Conservation (phyloP, 495 filamentous ascomycete genomes). For the Penicillium cinerascens region DNA sequence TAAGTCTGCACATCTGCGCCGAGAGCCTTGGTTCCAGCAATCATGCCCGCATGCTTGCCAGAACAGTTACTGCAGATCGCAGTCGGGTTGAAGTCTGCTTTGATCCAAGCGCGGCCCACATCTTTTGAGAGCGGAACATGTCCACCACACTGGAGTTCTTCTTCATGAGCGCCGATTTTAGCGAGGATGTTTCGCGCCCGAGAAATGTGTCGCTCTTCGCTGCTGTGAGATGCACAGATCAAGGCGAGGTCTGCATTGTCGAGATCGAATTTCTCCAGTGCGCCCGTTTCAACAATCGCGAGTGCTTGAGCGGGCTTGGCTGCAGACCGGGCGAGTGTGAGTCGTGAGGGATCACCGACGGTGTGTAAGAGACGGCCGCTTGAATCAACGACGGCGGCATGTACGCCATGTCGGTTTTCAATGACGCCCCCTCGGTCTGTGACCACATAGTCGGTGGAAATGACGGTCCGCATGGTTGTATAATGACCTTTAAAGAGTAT, state of each 20-base stretch:
- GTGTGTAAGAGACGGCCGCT: constrained; percentile 29
- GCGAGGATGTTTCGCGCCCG: constrained; percentile 33
- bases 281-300: constrained; percentile 32
- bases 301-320: constrained; percentile 42
- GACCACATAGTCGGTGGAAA: constrained; percentile 23
- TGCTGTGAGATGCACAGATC: constrained; percentile 46
- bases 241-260: constrained; percentile 38
- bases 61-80: constrained; percentile 38
- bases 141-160: constrained; percentile 35
- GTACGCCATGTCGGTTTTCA: constrained; percentile 37
- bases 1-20: constrained; percentile 25
- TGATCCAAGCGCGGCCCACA: constrained; percentile 36
- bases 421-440: constrained; percentile 28
- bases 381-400: constrained; percentile 34
- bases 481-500: neutral
- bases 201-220: constrained; percentile 35
- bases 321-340: constrained; percentile 38
- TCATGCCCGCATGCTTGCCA: constrained; percentile 41
- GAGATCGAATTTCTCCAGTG: constrained; percentile 27
- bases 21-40: constrained; percentile 32
- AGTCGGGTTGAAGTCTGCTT: constrained; percentile 31
- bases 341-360: constrained; percentile 34
- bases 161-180: constrained; percentile 21
- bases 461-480: constrained; percentile 9
- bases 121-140: constrained; percentile 29